Conservation (phyloP, 345 rosid species). For the Rhodamnia rubescens region DNA sequence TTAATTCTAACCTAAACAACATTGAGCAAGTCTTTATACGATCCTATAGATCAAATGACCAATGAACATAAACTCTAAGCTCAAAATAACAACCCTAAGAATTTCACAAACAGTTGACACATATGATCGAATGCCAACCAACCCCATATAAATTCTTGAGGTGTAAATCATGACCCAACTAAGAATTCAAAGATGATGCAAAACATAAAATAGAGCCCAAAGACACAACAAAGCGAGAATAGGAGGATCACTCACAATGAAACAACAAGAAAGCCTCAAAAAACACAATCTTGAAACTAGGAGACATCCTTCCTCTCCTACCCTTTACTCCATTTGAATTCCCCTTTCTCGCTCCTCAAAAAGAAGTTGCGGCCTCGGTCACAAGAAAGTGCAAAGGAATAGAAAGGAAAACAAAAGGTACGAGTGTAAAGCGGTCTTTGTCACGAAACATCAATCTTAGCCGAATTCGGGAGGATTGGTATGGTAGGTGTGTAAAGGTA, state of each 20-base stretch:
- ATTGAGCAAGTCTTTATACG: not conserved
- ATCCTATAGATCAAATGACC: not conserved
- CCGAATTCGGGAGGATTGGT: not conserved
- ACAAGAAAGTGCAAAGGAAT: not conserved
- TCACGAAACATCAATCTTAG: not conserved
- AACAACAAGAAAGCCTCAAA: not conserved
- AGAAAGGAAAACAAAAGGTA: not conserved
- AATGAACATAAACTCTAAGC: not conserved
- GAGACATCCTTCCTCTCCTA: not conserved
- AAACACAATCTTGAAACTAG: not conserved
- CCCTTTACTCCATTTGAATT: not conserved
- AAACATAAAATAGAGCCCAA: not conserved
- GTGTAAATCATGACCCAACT: not conserved
- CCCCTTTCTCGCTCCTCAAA: not conserved
- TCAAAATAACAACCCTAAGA: not conserved
- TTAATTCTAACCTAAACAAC: not conserved
- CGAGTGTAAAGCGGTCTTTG: not conserved
- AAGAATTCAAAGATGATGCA: not conserved
- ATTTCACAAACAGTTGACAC: not conserved
- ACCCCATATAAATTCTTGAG: not conserved
- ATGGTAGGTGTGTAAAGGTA: not conserved
- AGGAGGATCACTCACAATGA: not conserved
- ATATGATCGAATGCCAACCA: not conserved
- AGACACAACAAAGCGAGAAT: not conserved
- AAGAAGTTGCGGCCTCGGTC: not conserved